Evolutionary conservation across 1,139 yeast genomes (phyloP).

Genomic region (Candida pseudocylindracea): DNA sequence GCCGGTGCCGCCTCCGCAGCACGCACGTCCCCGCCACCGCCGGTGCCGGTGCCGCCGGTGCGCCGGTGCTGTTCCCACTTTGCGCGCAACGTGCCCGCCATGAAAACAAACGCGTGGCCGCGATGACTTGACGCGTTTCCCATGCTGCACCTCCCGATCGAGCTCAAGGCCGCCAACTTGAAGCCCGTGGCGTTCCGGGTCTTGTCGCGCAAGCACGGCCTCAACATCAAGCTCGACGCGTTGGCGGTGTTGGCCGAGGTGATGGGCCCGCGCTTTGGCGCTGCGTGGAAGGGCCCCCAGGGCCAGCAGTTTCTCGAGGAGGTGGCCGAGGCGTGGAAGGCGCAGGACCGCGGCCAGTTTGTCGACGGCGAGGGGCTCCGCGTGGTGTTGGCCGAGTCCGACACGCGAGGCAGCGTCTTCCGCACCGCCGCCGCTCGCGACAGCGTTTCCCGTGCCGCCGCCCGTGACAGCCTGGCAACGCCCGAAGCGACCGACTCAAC

Average conservation of each 20-base stretch:
- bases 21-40: no score
- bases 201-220: constrained; percentile 77
- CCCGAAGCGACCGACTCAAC: constrained; percentile 11
- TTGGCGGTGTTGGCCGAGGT: constrained; percentile 46
- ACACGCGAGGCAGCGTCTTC: constrained; percentile 2
- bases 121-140: constrained; percentile 2
- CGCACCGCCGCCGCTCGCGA: no score
- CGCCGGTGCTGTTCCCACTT: no score
- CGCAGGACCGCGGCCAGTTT: constrained; percentile 69
- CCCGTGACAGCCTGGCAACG: constrained; percentile 6
- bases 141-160: constrained; percentile 30
- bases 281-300: constrained; percentile 59
- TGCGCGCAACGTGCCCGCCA: no score
- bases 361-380: constrained; percentile 53
- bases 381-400: constrained; percentile 37
- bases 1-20: no score
- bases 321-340: constrained; percentile 68
- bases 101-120: constrained; percentile 1
- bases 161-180: constrained; percentile 56
- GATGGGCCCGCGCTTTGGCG: constrained; percentile 59
- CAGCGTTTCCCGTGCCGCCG: constrained; percentile 3
- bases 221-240: constrained; percentile 77
- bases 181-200: constrained; percentile 85
- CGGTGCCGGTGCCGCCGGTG: no score
- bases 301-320: constrained; percentile 56